These are phyloP conservation scores for Eimeria sp. DNA, from an alignment of 169 alveolate genomes.

Conservation along the genomic window DNA sequence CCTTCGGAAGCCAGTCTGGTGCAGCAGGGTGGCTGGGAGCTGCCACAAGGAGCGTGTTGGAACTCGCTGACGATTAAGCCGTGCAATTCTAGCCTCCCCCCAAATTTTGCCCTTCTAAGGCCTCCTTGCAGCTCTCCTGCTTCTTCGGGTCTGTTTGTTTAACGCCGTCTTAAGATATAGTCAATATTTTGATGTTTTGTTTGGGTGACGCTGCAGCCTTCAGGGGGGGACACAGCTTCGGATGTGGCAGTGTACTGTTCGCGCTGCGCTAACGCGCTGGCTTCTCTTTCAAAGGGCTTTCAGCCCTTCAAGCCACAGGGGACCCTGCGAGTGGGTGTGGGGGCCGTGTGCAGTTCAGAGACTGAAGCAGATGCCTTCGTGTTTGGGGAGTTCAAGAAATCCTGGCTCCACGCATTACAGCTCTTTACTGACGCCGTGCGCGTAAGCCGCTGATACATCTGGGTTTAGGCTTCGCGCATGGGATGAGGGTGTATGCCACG, in stretches of 20 bases:
- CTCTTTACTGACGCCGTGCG: slow-evolving; percentile 55
- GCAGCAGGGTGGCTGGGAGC: background rate
- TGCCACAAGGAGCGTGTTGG: background rate
- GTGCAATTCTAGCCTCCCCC: background rate
- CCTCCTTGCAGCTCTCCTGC: background rate
- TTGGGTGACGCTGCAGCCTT: slow-evolving; percentile 34
- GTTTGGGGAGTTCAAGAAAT: background rate
- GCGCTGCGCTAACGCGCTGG: slow-evolving; percentile 72
- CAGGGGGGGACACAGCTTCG: slow-evolving; percentile 18
- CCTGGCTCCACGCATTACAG: slow-evolving; percentile 54
- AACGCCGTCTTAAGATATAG: background rate
- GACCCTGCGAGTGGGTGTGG: background rate
- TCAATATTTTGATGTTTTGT: background rate
- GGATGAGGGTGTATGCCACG: background rate
- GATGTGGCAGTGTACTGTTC: slow-evolving; percentile 20
- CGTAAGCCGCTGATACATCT: slow-evolving; percentile 3
- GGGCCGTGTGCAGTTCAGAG: background rate
- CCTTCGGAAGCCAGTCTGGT: background rate
- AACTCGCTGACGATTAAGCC: background rate
- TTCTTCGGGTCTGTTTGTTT: background rate
- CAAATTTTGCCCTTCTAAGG: background rate
- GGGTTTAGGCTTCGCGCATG: background rate
- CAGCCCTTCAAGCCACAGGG: slow-evolving; percentile 33
- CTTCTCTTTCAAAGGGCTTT: slow-evolving; percentile 64
- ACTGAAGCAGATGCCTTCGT: background rate